Evolutionary conservation across 148 eudicot genomes (phyloP).

Genomic region (Cornus controversa): DNA sequence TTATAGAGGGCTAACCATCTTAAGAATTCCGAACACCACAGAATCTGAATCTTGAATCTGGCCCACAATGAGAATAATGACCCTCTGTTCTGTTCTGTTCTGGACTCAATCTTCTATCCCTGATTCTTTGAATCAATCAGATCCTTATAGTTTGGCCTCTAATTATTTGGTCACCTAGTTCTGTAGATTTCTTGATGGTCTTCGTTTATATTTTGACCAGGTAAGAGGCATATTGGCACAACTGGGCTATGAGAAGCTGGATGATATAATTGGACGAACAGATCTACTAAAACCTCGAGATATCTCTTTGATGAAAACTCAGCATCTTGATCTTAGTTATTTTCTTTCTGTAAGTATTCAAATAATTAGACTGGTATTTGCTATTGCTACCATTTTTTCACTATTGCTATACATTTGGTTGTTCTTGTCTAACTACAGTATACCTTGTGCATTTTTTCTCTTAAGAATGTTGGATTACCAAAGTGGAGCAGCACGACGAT

Average conservation of each 20-base stretch:
- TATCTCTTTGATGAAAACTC: constrained; percentile 90
- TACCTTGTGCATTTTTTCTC: constrained; percentile 9
- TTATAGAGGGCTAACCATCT: neutral
- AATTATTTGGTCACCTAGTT: neutral
- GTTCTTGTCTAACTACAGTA: neutral
- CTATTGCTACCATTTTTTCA: neutral
- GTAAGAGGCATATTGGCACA: constrained; percentile 96
- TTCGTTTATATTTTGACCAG: constrained; percentile 34
- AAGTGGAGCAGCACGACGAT: constrained; percentile 84
- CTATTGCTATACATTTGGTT: neutral
- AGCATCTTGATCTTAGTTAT: constrained; percentile 89
- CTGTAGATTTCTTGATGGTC: neutral
- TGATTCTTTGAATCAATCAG: neutral
- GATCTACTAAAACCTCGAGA: constrained; percentile 82
- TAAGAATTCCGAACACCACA: neutral
- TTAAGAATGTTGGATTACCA: constrained; percentile 84
- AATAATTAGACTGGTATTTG: neutral
- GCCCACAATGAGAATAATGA: neutral
- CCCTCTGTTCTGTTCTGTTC: neutral
- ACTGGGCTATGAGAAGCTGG: constrained; percentile 89
- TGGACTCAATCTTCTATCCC: neutral
- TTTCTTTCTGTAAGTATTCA: constrained; percentile 70
- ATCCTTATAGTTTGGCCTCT: neutral
- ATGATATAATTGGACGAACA: constrained; percentile 86
- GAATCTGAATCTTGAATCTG: neutral